Percentiles rank a stretch among this genome's conserved stretches.
These are phyloP conservation scores for Blastobotrys indianensis DNA, from an alignment of 1,139 yeast species.

Conservation along the genomic window DNA sequence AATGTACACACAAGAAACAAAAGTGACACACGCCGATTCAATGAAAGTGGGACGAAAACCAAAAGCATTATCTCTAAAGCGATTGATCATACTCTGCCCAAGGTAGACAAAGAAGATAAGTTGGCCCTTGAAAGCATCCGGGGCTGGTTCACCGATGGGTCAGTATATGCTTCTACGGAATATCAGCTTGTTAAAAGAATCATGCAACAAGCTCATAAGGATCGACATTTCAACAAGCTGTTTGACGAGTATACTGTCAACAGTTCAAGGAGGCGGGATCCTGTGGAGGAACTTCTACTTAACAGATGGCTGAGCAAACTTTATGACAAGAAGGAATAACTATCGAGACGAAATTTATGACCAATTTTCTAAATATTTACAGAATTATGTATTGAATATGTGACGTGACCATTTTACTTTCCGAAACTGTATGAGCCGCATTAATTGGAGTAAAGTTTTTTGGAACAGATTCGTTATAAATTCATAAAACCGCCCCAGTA, in stretches of 20 bases:
- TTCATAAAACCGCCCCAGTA: too few relatives aligned
- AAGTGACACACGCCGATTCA: too few relatives aligned
- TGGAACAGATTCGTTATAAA: too few relatives aligned
- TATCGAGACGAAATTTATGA: too few relatives aligned
- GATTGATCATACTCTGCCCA: constrained; percentile 8
- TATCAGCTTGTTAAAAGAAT: constrained; percentile 22
- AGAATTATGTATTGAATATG: too few relatives aligned
- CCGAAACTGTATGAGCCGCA: too few relatives aligned
- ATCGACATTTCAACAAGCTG: constrained; percentile 5
- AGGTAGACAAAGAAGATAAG: constrained; percentile 3
- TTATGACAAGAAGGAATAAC: constrained; percentile 6
- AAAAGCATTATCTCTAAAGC: constrained; percentile 6
- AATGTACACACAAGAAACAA: too few relatives aligned
- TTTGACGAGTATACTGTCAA: background rate
- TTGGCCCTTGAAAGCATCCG: constrained; percentile 7
- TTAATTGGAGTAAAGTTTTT: too few relatives aligned
- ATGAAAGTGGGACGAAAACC: background rate
- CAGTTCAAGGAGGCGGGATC: constrained; percentile 39
- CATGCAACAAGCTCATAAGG: constrained; percentile 18
- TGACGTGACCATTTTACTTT: too few relatives aligned
- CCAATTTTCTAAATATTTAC: too few relatives aligned
- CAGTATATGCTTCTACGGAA: constrained; percentile 13
- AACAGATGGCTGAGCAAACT: constrained; percentile 43
- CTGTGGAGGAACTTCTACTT: constrained; percentile 42
- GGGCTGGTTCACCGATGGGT: constrained; percentile 11